These are phyloP conservation scores for Nicotiana sylvestris DNA, from an alignment of 257 asterid species.

Conservation along the genomic window DNA sequence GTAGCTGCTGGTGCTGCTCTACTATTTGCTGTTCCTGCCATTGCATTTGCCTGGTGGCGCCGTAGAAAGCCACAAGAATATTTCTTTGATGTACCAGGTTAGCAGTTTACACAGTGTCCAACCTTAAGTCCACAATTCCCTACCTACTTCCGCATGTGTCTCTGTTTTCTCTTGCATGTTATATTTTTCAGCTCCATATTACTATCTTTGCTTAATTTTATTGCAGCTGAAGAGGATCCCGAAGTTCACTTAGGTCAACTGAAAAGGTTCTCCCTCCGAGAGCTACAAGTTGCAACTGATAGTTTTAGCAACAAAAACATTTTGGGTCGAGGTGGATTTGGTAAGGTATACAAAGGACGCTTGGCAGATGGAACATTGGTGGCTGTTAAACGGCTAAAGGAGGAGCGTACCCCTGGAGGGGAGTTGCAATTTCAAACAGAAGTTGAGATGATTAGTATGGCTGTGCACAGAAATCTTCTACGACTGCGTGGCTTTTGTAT, in stretches of 20 bases:
- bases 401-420: constrained; percentile 59
- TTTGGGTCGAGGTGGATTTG: constrained; percentile 56
- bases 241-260: constrained; percentile 55
- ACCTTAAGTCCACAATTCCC: neutral
- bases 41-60: constrained; percentile 60
- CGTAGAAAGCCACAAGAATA: constrained; percentile 43
- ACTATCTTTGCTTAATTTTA: neutral
- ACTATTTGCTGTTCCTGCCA: constrained; percentile 52
- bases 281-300: constrained; percentile 53
- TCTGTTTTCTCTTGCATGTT: neutral
- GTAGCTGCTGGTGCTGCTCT: constrained; percentile 63
- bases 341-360: constrained; percentile 53
- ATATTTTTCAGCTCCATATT: neutral
- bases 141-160: neutral
- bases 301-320: constrained; percentile 49
- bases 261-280: constrained; percentile 46
- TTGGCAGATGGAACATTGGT: constrained; percentile 50
- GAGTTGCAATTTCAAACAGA: constrained; percentile 57
- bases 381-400: constrained; percentile 51
- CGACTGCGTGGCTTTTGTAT: constrained; percentile 50
- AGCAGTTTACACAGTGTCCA: neutral
- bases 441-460: constrained; percentile 61
- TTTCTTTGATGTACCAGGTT: constrained; percentile 57
- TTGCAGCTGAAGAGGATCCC: constrained; percentile 54
- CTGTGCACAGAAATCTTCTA: constrained; percentile 51